Percentiles rank a stretch among this genome's conserved stretches.
Evolutionary conservation across 2,329 filamentous ascomycete species (phyloP).

Genomic region (Nothopassalora personata): DNA sequence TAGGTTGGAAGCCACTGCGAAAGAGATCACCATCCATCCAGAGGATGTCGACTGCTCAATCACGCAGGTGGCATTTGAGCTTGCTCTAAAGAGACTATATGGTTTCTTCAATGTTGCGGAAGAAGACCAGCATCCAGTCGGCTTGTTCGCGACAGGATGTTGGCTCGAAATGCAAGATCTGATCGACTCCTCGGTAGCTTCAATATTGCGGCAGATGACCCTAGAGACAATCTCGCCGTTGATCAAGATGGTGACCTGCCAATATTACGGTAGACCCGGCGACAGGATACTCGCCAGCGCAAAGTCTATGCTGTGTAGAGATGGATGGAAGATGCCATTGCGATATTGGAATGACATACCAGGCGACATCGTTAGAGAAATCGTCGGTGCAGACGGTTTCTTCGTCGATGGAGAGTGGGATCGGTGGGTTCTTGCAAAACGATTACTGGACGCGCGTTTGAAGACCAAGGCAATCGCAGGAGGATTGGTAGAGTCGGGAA

Average conservation of each 20-base stretch:
- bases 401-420: slow-evolving; percentile 55
- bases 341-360: slow-evolving; percentile 54
- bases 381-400: slow-evolving; percentile 55
- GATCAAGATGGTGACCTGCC: slow-evolving; percentile 50
- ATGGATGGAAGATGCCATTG: slow-evolving; percentile 53
- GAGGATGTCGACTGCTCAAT: slow-evolving; percentile 52
- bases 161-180: slow-evolving; percentile 56
- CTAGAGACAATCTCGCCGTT: slow-evolving; percentile 45
- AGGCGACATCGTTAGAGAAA: slow-evolving; percentile 53
- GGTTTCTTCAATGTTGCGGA: slow-evolving; percentile 46
- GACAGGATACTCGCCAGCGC: slow-evolving; percentile 52
- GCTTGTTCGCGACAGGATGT: slow-evolving; percentile 52
- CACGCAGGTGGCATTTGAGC: slow-evolving; percentile 49
- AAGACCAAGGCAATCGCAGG: slow-evolving; percentile 43
- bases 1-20: slow-evolving; percentile 45
- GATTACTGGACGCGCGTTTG: slow-evolving; percentile 49
- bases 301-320: slow-evolving; percentile 55
- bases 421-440: slow-evolving; percentile 51
- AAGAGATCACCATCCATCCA: slow-evolving; percentile 49
- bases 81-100: slow-evolving; percentile 52
- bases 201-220: slow-evolving; percentile 52
- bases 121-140: slow-evolving; percentile 49
- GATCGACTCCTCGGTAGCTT: slow-evolving; percentile 49
- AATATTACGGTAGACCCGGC: slow-evolving; percentile 52
- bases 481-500: slow-evolving; percentile 43